Conservation (phyloP, 306 rosid genomes). For the Vigna hirtella region DNA sequence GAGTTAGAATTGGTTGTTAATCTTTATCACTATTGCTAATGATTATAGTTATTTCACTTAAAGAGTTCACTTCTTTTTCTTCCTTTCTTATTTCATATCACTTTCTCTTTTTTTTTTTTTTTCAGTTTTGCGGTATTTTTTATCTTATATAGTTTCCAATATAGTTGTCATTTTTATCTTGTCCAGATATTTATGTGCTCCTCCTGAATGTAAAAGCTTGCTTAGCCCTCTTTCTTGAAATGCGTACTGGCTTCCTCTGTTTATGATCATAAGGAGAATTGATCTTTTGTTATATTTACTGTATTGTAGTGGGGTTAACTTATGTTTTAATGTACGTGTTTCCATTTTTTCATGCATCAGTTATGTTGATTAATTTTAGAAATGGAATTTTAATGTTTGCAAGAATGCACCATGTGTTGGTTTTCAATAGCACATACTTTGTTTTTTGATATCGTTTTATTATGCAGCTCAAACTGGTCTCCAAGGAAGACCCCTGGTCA, state of each 20-base stretch:
- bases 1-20: slow-evolving; percentile 25
- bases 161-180: slow-evolving; percentile 10
- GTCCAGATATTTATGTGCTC: slow-evolving; percentile 27
- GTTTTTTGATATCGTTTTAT: slow-evolving; percentile 35
- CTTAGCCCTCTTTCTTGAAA: slow-evolving; percentile 14
- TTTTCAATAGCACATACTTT: slow-evolving; percentile 26
- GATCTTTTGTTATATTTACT: slow-evolving; percentile 14
- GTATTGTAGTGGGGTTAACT: slow-evolving; percentile 20
- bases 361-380: slow-evolving; percentile 26
- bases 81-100: slow-evolving; percentile 4
- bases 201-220: slow-evolving; percentile 26
- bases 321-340: slow-evolving; percentile 3
- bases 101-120: background rate
- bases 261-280: slow-evolving; percentile 13
- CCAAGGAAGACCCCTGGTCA: slow-evolving; percentile 94
- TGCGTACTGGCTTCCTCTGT: slow-evolving; percentile 6
- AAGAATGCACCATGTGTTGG: slow-evolving; percentile 24
- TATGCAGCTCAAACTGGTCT: slow-evolving; percentile 90
- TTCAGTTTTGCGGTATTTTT: slow-evolving; percentile 3
- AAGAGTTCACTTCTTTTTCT: background rate
- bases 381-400: slow-evolving; percentile 29
- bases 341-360: slow-evolving; percentile 1
- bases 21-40: slow-evolving; percentile 18
- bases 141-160: background rate
- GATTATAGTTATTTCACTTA: slow-evolving; percentile 15